Evolutionary conservation across 108 stramenopile genomes (phyloP).

Genomic region (Aureococcus anophagefferens): DNA sequence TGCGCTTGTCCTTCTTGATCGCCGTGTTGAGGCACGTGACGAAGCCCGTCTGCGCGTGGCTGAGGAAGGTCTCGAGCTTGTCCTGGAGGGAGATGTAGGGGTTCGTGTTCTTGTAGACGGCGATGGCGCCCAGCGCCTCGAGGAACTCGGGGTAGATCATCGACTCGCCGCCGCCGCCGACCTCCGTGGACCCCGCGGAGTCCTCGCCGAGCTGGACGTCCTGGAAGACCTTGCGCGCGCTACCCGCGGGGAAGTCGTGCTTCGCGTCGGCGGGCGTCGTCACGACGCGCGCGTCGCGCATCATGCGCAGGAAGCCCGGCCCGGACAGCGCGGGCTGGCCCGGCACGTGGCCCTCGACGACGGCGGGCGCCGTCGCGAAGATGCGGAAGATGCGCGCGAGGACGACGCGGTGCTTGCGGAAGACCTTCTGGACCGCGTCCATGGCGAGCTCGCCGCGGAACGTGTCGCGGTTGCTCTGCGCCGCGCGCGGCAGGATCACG

Average conservation of each 20-base stretch:
- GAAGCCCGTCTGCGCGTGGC: too few species aligned
- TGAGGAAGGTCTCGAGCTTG: slow-evolving; percentile 6
- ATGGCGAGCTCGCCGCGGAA: slow-evolving; percentile 8
- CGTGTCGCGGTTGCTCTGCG: slow-evolving; percentile 1
- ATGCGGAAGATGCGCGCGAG: too few species aligned
- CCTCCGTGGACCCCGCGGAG: background rate
- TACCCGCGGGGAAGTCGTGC: slow-evolving; percentile 9
- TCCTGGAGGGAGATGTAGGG: slow-evolving; percentile 7
- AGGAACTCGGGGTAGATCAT: slow-evolving; percentile 12
- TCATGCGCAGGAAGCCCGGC: too few species aligned
- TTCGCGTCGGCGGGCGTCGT: background rate
- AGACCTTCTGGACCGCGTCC: slow-evolving; percentile 8
- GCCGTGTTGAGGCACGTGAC: too few species aligned
- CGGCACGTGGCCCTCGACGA: too few species aligned
- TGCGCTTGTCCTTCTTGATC: too few species aligned
- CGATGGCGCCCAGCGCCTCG: slow-evolving; percentile 7
- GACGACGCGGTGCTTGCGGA: too few species aligned
- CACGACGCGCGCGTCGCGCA: background rate
- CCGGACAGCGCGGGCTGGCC: too few species aligned
- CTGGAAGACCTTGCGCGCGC: slow-evolving; percentile 2
- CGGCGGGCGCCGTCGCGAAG: too few species aligned
- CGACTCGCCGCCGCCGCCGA: background rate
- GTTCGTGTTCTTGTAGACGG: slow-evolving; percentile 9
- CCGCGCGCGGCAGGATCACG: slow-evolving; percentile 2
- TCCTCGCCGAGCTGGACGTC: slow-evolving; percentile 5